These are phyloP conservation scores for Proliferodiscus dingleyae DNA, from an alignment of 2,329 filamentous ascomycete species.

Conservation along the genomic window DNA sequence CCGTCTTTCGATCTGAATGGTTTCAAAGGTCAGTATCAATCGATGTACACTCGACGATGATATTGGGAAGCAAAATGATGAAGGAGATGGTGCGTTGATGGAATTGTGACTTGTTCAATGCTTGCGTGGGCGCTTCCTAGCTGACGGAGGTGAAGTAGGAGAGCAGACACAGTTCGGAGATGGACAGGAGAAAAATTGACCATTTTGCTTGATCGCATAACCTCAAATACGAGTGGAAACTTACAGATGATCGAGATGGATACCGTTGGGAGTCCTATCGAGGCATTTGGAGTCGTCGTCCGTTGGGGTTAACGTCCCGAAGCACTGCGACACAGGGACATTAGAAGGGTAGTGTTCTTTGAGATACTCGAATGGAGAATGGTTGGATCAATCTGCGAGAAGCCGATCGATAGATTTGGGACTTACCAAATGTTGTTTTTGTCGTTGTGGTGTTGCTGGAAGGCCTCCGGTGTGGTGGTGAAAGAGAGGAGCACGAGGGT, in stretches of 20 bases:
- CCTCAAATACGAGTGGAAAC: constrained; percentile 22
- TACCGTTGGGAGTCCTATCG: constrained; percentile 30
- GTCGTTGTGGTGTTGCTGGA: constrained; percentile 15
- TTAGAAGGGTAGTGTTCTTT: constrained; percentile 18
- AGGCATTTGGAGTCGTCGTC: constrained; percentile 30
- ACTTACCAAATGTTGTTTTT: constrained; percentile 23
- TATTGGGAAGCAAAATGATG: constrained; percentile 23
- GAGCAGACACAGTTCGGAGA: constrained; percentile 12
- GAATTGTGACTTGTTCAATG: constrained; percentile 22
- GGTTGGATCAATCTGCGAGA: constrained; percentile 9
- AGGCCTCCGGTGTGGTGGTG: constrained; percentile 14
- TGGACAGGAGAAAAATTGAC: constrained; percentile 9
- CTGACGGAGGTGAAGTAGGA: constrained; percentile 19
- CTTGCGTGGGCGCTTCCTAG: constrained; percentile 22
- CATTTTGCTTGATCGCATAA: constrained; percentile 31
- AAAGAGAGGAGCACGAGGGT: constrained; percentile 18
- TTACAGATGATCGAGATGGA: constrained; percentile 29
- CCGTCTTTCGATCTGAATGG: constrained; percentile 17
- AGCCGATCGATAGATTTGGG: constrained; percentile 10
- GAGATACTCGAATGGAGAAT: constrained; percentile 10
- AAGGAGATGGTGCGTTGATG: constrained; percentile 22
- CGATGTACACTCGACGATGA: constrained; percentile 14
- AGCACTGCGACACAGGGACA: constrained; percentile 20
- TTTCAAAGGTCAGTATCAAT: constrained; percentile 19
- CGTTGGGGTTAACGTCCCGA: constrained; percentile 24